Percentiles rank a stretch among this genome's conserved stretches.
Conservation (phyloP, 2,329 filamentous ascomycete species). For the Colletotrichum camelliae region DNA sequence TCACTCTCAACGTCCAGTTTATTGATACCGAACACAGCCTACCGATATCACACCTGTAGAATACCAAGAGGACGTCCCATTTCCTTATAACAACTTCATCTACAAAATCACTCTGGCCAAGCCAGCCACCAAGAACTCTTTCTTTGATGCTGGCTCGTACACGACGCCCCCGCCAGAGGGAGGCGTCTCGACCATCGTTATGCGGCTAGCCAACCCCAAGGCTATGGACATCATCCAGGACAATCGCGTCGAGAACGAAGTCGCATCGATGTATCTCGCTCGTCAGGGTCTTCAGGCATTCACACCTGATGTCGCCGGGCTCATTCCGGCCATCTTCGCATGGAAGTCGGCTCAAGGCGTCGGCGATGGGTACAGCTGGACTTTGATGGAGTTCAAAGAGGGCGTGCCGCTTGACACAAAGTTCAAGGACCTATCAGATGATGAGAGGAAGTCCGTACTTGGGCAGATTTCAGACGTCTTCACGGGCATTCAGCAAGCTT, state of each 20-base stretch:
- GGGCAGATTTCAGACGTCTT: constrained; percentile 27
- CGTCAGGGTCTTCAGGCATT: constrained; percentile 12
- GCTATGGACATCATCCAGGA: background rate
- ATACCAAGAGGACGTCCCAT: background rate
- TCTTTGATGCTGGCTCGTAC: background rate
- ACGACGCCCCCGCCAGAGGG: background rate
- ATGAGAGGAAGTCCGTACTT: constrained; percentile 18
- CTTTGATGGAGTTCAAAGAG: constrained; percentile 26
- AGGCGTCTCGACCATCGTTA: constrained; percentile 1
- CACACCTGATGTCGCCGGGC: background rate
- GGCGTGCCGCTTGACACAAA: constrained; percentile 26
- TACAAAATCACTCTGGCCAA: constrained; percentile 19
- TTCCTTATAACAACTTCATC: constrained; percentile 25
- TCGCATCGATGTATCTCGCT: constrained; percentile 25
- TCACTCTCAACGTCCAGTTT: background rate
- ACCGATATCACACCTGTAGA: background rate
- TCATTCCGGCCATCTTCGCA: constrained; percentile 29
- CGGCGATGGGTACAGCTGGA: constrained; percentile 26
- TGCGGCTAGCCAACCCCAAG: constrained; percentile 20
- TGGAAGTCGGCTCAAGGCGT: constrained; percentile 8
- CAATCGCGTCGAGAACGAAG: constrained; percentile 31
- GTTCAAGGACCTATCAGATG: constrained; percentile 14
- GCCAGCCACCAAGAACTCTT: background rate
- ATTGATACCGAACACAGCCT: background rate
- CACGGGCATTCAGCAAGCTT: constrained; percentile 18